Percentiles rank a stretch among this genome's conserved stretches.
phyloP scores from a whole-genome alignment of 805 yeast genomes.

The Diddensiella santjacobensis region DNA sequence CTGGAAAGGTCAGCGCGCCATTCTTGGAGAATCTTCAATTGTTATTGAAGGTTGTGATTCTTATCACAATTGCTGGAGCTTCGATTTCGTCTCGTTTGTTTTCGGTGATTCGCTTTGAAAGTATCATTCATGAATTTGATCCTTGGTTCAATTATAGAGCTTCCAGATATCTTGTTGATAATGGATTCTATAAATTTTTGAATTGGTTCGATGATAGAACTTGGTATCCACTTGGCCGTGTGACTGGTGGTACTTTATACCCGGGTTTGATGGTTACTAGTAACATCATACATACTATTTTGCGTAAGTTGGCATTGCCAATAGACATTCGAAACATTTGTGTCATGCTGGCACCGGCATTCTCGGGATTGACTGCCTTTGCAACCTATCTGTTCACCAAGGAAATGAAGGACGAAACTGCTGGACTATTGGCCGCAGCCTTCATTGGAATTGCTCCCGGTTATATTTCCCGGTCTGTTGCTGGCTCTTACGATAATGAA shows the following conservation, averaged over 20 bases:
- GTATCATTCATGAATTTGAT: slow-evolving; percentile 91
- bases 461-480: slow-evolving; percentile 95
- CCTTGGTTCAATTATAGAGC: slow-evolving; percentile 78
- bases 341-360: slow-evolving; percentile 94
- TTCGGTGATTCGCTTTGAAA: slow-evolving; percentile 94
- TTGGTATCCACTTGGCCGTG: slow-evolving; percentile 99
- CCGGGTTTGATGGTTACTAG: slow-evolving; percentile 98
- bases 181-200: slow-evolving; percentile 84
- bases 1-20: background rate
- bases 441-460: slow-evolving; percentile 99
- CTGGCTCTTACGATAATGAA: slow-evolving; percentile 98
- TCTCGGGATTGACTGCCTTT: slow-evolving; percentile 86
- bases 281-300: slow-evolving; percentile 77
- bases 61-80: slow-evolving; percentile 80
- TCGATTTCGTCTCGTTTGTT: slow-evolving; percentile 89
- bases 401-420: slow-evolving; percentile 85
- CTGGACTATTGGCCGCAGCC: slow-evolving; percentile 87
- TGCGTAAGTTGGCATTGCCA: slow-evolving; percentile 64
- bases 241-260: slow-evolving; percentile 96
- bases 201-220: slow-evolving; percentile 99
- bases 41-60: slow-evolving; percentile 61
- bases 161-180: slow-evolving; percentile 80
- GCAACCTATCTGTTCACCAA: slow-evolving; percentile 82
- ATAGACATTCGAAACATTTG: slow-evolving; percentile 93
- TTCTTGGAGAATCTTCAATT: slow-evolving; percentile 23